Evolutionary conservation across 371 early-diverging fungal species (phyloP), one percentile per base, ranked within the genome.

Genomic region (Funneliformis caledonium): DNA sequence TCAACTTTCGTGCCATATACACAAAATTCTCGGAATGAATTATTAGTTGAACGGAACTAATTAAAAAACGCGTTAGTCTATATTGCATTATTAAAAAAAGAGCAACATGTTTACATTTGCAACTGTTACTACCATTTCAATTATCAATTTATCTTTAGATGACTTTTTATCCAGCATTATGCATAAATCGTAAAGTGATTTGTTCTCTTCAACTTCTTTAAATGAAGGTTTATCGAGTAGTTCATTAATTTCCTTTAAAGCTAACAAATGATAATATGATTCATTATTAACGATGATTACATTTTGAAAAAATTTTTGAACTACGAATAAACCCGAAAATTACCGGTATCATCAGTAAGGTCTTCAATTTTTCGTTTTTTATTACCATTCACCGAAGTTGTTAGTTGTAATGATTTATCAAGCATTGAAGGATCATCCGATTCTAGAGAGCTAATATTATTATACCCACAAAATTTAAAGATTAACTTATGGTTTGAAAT

Each of bases 11-110:
- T 79, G 1, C 86, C 81, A 81, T 78, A 83, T 9, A 83, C 82
- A 83, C 88, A 88, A 69, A 83, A 88, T 61, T 86, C 86, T n/a
- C 86, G 78, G 82, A 87, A 87, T 12, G 56, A 37, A 26, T 84
- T 82, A 22, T 82, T 83, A 56, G 83, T 84, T 12, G 64, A 76
- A 16, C 60, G 74, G 50, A 79, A 62, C 73, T 85, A 77, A 80
- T 82, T 81, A 4, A 16, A 22, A 11, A 72, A 62, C 16, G 11
- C 56, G 60, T 33, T 22, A 59, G n/a, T 7, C 11, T 26, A 77
- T 12, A 69, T 14, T 11, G 14, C 11, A 76, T 2, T 14, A 72
- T 72, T 45, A n/a, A 16, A 43, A 26, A n/a, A 10, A 72, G 43
- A 42, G 26, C 8, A 37, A 3, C 26, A 73, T n/a, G 56, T 26